phyloP scores from a whole-genome alignment of 371 early-diverging fungal species.

The Mortierella polycephala region DNA sequence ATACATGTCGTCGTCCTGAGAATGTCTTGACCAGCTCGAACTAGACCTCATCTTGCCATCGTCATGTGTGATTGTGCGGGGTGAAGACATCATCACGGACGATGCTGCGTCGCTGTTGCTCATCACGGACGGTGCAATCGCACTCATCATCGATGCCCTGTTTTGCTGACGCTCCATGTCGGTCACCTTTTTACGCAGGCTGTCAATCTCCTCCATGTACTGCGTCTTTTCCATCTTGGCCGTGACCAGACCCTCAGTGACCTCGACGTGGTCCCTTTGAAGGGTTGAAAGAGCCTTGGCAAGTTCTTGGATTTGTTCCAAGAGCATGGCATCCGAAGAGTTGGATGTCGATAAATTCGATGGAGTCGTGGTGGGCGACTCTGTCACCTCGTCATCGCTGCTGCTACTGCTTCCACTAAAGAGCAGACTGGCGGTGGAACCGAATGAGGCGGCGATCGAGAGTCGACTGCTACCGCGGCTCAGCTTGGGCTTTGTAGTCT shows the following conservation, averaged over 20 bases:
- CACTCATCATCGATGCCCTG: constrained; percentile 51
- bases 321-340: constrained; percentile 53
- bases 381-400: constrained; percentile 15
- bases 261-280: constrained; percentile 67
- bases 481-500: constrained; percentile 32
- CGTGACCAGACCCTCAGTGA: constrained; percentile 66
- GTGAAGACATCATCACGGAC: constrained; percentile 36
- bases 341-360: constrained; percentile 5
- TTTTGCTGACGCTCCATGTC: constrained; percentile 58
- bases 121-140: constrained; percentile 45
- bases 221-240: constrained; percentile 70
- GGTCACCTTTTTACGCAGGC: constrained; percentile 36
- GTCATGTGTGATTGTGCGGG: constrained; percentile 30
- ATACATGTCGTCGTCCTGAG: constrained; percentile 37
- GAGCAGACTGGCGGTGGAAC: constrained; percentile 29
- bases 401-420: constrained; percentile 8
- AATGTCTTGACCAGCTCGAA: constrained; percentile 46
- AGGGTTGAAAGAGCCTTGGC: constrained; percentile 65
- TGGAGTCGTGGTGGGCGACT: background rate
- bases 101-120: constrained; percentile 38
- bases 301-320: constrained; percentile 73
- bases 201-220: constrained; percentile 52
- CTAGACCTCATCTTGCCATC: constrained; percentile 32
- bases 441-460: constrained; percentile 45
- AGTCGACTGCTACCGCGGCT: constrained; percentile 31